These are phyloP conservation scores for Fulvia fulva DNA, from an alignment of 2,329 filamentous ascomycete genomes.

Conservation along the genomic window DNA sequence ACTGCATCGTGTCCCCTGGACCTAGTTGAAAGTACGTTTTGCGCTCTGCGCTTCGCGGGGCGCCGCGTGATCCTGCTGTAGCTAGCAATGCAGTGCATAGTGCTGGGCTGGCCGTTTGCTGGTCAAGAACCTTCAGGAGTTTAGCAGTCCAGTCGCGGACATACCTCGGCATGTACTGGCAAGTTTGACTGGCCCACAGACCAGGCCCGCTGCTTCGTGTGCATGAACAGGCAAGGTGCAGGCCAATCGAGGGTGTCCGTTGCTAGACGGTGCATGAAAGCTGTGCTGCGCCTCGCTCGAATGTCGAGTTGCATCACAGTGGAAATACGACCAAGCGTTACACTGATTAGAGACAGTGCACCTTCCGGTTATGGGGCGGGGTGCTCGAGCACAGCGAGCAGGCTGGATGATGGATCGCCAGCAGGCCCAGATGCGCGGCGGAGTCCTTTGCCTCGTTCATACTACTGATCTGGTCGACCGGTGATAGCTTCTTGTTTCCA, in stretches of 20 bases:
- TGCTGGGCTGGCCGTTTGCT: background rate
- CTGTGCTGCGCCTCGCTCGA: background rate
- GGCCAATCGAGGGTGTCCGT: background rate
- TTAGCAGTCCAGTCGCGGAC: background rate
- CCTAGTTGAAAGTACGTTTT: background rate
- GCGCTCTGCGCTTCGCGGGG: background rate
- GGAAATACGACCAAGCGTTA: background rate
- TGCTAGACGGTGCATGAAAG: background rate
- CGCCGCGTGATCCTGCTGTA: background rate
- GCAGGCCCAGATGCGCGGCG: no score
- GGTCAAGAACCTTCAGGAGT: no score
- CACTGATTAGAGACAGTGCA: no score
- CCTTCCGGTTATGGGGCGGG: background rate
- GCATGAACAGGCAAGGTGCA: background rate
- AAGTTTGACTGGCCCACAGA: background rate
- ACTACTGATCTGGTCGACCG: background rate
- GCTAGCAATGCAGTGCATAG: background rate
- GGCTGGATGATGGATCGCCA: no score
- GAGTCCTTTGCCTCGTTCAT: background rate
- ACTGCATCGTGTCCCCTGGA: background rate
- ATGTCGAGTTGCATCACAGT: background rate
- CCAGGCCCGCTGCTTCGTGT: background rate
- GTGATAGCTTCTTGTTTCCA: background rate
- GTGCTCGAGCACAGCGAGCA: background rate
- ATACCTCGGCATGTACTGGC: background rate